Conservation (phyloP, 768 basidiomycete genomes). For the Chiua virens region DNA sequence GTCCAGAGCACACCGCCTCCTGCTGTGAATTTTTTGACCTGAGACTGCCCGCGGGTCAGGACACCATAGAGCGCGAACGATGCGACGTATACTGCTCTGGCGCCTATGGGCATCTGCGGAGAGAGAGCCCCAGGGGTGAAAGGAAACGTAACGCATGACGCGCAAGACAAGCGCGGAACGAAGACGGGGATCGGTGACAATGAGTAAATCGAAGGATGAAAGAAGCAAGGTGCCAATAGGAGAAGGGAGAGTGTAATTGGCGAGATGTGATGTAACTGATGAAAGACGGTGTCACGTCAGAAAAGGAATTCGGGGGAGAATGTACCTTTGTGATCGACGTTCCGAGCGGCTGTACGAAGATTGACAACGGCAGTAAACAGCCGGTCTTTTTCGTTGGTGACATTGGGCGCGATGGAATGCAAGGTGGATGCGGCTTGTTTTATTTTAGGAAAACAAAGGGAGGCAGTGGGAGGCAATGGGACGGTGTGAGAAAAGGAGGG, state of each 20-base stretch:
- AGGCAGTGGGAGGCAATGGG: constrained; percentile 31
- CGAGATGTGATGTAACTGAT: constrained; percentile 45
- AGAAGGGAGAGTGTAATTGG: constrained; percentile 39
- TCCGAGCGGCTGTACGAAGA: constrained; percentile 37
- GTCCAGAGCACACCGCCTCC: constrained; percentile 68
- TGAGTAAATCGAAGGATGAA: constrained; percentile 34
- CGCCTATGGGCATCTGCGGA: constrained; percentile 62
- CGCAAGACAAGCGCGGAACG: constrained; percentile 48
- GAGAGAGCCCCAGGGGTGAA: constrained; percentile 72
- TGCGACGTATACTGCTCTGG: constrained; percentile 42
- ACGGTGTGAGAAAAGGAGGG: constrained; percentile 13
- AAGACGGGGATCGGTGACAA: constrained; percentile 35
- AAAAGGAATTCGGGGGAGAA: neutral
- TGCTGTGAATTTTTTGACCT: constrained; percentile 42
- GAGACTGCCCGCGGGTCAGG: constrained; percentile 26
- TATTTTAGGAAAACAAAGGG: constrained; percentile 34
- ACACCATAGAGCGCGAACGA: constrained; percentile 51
- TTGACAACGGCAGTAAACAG: constrained; percentile 38
- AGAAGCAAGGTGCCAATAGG: constrained; percentile 52
- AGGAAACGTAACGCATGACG: constrained; percentile 69
- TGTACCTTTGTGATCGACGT: constrained; percentile 49
- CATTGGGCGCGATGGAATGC: constrained; percentile 32
- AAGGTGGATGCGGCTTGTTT: constrained; percentile 30
- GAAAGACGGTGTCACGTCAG: constrained; percentile 29
- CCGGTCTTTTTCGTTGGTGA: constrained; percentile 33